A percentile compares a stretch with the other conserved stretches of the same genome.
Conservation (phyloP, 352 stramenopile species). For the Globisporangium nodosum region DNA sequence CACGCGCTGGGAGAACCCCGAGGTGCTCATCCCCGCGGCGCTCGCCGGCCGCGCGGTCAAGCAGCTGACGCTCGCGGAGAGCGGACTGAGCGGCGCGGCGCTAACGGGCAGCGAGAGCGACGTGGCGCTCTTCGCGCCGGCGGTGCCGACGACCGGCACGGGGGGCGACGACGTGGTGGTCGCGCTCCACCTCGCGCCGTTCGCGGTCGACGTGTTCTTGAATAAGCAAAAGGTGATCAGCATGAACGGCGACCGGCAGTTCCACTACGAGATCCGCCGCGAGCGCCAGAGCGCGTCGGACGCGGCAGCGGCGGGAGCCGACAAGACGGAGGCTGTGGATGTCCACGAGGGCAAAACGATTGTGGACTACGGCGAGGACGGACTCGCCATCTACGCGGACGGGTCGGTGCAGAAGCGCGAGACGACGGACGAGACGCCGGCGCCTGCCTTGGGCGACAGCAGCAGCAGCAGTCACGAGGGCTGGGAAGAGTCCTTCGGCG, state of each 20-base stretch:
- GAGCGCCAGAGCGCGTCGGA: conserved; percentile 47
- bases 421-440: conserved; percentile 12
- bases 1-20: conserved; percentile 49
- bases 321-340: conserved; percentile 30
- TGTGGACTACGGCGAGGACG: conserved; percentile 97
- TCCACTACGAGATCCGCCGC: conserved; percentile 71
- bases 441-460: background rate
- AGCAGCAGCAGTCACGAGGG: conserved; percentile 59
- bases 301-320: conserved; percentile 20
- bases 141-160: background rate
- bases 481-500: conserved; percentile 94
- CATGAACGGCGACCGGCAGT: conserved; percentile 56
- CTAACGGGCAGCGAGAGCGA: conserved; percentile 14
- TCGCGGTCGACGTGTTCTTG: conserved; percentile 66
- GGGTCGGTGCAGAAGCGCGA: conserved; percentile 78
- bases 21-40: conserved; percentile 34
- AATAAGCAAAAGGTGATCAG: conserved; percentile 58
- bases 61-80: conserved; percentile 28
- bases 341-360: conserved; percentile 91
- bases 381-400: conserved; percentile 95
- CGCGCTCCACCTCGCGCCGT: conserved; percentile 40
- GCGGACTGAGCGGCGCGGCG: conserved; percentile 17
- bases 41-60: conserved; percentile 28
- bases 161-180: conserved; percentile 32
- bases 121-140: conserved; percentile 32